phyloP scores from a whole-genome alignment of 306 rosid genomes.

The Vigna radiata region DNA sequence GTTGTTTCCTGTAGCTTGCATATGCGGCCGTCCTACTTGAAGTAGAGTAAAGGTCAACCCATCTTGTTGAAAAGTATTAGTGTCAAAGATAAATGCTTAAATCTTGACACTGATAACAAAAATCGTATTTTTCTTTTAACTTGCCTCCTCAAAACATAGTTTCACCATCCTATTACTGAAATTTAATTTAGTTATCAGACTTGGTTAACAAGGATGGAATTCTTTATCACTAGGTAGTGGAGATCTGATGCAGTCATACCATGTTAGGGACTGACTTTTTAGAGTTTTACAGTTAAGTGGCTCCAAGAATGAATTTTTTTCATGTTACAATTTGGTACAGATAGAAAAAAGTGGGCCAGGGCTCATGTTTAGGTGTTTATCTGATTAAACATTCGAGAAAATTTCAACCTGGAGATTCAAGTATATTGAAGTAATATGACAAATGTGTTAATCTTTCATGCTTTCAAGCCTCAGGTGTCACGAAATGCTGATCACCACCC shows the following conservation, averaged over 20 bases:
- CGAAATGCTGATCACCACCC: slow-evolving; percentile 81
- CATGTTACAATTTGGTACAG: slow-evolving; percentile 6
- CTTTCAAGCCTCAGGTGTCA: slow-evolving; percentile 71
- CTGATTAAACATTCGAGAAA: slow-evolving; percentile 18
- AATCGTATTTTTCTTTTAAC: slow-evolving; percentile 25
- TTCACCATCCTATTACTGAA: not conserved
- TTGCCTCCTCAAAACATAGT: slow-evolving; percentile 34
- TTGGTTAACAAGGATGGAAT: slow-evolving; percentile 20
- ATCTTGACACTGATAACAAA: slow-evolving; percentile 12
- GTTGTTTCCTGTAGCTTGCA: slow-evolving; percentile 19
- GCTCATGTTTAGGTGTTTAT: slow-evolving; percentile 4
- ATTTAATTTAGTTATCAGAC: slow-evolving; percentile 27
- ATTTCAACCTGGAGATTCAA: slow-evolving; percentile 26
- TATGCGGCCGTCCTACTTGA: not conserved
- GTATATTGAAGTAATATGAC: slow-evolving; percentile 38
- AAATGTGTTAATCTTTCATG: slow-evolving; percentile 43
- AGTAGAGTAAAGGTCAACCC: slow-evolving; percentile 18
- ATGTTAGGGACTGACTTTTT: slow-evolving; percentile 33
- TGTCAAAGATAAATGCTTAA: slow-evolving; percentile 21
- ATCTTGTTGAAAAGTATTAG: slow-evolving; percentile 6
- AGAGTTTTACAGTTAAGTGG: not conserved
- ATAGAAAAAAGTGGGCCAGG: slow-evolving; percentile 20
- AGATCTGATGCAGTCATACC: slow-evolving; percentile 22
- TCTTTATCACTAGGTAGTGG: slow-evolving; percentile 32
- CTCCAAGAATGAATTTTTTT: slow-evolving; percentile 3